phyloP scores from a whole-genome alignment of 441 rosid genomes.

The Croton setiger region DNA sequence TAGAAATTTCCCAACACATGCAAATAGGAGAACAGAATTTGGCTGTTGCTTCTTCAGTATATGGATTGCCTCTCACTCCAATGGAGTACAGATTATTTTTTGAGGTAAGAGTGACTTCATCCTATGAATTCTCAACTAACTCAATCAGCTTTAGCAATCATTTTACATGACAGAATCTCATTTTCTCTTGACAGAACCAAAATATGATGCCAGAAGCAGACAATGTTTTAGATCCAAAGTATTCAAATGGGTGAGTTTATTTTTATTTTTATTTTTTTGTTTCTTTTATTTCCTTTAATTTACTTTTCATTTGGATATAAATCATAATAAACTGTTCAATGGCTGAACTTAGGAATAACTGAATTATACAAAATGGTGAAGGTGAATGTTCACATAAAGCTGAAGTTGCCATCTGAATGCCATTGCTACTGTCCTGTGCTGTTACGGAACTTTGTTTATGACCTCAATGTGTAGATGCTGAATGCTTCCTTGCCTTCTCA shows the following conservation, averaged over 20 bases:
- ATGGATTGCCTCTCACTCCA: slow-evolving; percentile 69
- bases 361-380: not conserved
- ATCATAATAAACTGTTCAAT: not conserved
- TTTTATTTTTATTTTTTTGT: no score
- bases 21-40: slow-evolving; percentile 27
- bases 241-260: slow-evolving; percentile 56
- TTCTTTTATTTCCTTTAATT: not conserved
- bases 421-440: not conserved
- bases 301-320: slow-evolving; percentile 3
- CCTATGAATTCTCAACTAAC: not conserved
- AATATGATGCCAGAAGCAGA: slow-evolving; percentile 73
- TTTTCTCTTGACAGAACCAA: slow-evolving; percentile 48
- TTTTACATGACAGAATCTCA: slow-evolving; percentile 3
- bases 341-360: not conserved
- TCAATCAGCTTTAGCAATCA: not conserved
- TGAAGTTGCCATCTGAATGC: not conserved
- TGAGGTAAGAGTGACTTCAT: slow-evolving; percentile 47
- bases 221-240: slow-evolving; percentile 39
- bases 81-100: slow-evolving; percentile 69
- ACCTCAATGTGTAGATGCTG: not conserved
- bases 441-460: not conserved
- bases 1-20: slow-evolving; percentile 21
- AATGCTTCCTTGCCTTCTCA: not conserved
- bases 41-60: slow-evolving; percentile 39
- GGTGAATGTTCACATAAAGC: not conserved